Base-by-base conservation (phyloP, 179 eudicot genomes). In the Patellifolia procumbens region DNA sequence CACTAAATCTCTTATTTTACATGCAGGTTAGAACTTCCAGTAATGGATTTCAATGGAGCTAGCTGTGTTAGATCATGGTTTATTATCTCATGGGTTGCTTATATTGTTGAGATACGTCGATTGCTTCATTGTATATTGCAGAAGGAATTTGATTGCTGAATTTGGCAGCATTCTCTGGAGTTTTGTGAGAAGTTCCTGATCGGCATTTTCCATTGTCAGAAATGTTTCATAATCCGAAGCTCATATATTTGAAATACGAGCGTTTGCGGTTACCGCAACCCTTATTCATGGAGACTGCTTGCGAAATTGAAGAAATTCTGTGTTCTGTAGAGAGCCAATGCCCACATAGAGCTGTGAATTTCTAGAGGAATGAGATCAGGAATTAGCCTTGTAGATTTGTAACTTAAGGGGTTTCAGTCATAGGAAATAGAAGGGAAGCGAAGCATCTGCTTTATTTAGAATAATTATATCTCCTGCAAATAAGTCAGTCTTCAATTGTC, bases 331-430 rank as follows among this genome's bases (percentile, higher is more conserved):
- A 65, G 77, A 72, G 52, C 70, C 51, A 24, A 34, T 34, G 76
- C 83, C n/a, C n/a, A n/a, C 39, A 2, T 53, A 51, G 35, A 58
- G 61, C 28, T 60, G 24, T 70, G 72, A 71, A 32, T 34, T 59
- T 45, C 66, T 45, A 31, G 42, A 53, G 51, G 62, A 70, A 15
- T 3, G 29, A 68, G 76, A 59, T 60, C 61, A 67, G 68, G 70
- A 70, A 39, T 64, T 70, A 78, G 68, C 64, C 31, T 7, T 71
- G 85, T 82, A 78, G 82, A 82, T 78, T 75, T 82, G 80, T 82
- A 79, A 62, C 75, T 78, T 76, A 39, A 51, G 74, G 68, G 59
- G 76, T 71, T 70, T 43, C 63, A 48, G 58, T 82, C 42, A 59
- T 74, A 79, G 79, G 70, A 65, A 39, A 75, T 78, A 79, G 85